Percentiles rank a stretch among this genome's conserved stretches.
Evolutionary conservation across 202 grass and related monocot genomes (phyloP).

Genomic region (Sporobolus alterniflorus): DNA sequence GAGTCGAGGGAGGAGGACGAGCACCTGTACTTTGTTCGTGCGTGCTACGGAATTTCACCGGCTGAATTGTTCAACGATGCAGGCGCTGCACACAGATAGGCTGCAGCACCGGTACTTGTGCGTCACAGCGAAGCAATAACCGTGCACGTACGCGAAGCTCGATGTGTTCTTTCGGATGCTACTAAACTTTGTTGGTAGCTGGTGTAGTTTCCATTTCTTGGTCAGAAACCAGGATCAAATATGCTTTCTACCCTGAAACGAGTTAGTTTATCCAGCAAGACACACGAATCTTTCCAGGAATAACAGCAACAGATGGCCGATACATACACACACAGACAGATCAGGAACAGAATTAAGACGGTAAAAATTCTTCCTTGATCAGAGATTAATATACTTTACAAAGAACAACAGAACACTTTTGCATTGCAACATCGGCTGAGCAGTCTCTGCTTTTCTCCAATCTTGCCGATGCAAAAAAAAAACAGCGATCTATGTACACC

Average conservation of each 20-base stretch:
- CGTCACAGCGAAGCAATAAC: background rate
- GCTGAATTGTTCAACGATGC: conserved; percentile 5
- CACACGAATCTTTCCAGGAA: too few species aligned
- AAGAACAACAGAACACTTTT: conserved; percentile 13
- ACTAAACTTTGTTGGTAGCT: too few species aligned
- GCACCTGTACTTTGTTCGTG: background rate
- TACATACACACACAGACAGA: background rate
- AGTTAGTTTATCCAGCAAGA: too few species aligned
- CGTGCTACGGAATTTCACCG: background rate
- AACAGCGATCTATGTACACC: conserved; percentile 49
- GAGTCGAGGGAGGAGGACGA: background rate
- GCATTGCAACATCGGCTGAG: conserved; percentile 20
- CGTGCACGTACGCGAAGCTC: background rate
- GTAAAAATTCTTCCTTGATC: conserved; percentile 32
- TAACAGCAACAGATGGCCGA: too few species aligned
- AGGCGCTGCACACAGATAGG: too few species aligned
- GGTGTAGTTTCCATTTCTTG: too few species aligned
- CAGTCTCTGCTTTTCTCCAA: background rate
- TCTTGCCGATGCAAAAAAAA: conserved; percentile 42
- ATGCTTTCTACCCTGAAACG: too few species aligned
- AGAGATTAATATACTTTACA: conserved; percentile 37
- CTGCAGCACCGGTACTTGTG: background rate
- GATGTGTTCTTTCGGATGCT: background rate
- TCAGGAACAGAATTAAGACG: background rate
- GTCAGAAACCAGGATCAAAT: too few species aligned